Evolutionary conservation across 2,329 filamentous ascomycete species (phyloP).

Genomic region (Fusarium sp.): DNA sequence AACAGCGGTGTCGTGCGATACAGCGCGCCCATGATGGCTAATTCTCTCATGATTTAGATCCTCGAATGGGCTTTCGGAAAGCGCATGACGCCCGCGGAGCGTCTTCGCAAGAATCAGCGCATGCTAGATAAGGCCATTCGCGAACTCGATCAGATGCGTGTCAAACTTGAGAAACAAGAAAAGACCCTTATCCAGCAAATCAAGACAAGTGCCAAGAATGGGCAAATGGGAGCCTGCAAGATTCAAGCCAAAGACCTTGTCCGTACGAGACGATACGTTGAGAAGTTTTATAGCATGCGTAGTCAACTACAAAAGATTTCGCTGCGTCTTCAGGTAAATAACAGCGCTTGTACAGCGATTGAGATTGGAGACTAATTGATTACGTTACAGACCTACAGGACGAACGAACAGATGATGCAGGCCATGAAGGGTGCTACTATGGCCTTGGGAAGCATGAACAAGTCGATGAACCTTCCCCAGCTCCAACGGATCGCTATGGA

Average conservation of each 20-base stretch:
- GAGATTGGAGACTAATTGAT: conserved; percentile 26
- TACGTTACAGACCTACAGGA: conserved; percentile 82
- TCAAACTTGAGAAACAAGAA: conserved; percentile 98
- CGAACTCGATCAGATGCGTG: conserved; percentile 92
- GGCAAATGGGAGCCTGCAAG: conserved; percentile 97
- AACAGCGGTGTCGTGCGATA: conserved; percentile 38
- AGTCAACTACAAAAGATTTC: conserved; percentile 98
- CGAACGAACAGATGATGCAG: conserved; percentile 99
- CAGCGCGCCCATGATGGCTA: conserved; percentile 37
- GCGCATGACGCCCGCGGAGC: conserved; percentile 96
- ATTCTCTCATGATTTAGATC: conserved; percentile 69
- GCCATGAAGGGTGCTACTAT: conserved; percentile 98
- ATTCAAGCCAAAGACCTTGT: conserved; percentile 98
- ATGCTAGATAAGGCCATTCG: conserved; percentile 97
- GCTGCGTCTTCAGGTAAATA: conserved; percentile 85
- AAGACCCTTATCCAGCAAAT: conserved; percentile 97
- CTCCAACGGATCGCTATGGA: conserved; percentile 98
- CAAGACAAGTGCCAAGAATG: conserved; percentile 98
- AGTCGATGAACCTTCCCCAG: conserved; percentile 95
- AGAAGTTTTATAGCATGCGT: conserved; percentile 99
- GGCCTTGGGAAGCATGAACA: conserved; percentile 96
- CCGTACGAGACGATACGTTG: conserved; percentile 90
- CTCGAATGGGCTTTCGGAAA: conserved; percentile 99
- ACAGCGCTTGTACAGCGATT: neutral
- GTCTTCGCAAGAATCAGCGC: conserved; percentile 92